phyloP scores from a whole-genome alignment of 2,329 filamentous ascomycete genomes.

The Cyphellophora europaea region DNA sequence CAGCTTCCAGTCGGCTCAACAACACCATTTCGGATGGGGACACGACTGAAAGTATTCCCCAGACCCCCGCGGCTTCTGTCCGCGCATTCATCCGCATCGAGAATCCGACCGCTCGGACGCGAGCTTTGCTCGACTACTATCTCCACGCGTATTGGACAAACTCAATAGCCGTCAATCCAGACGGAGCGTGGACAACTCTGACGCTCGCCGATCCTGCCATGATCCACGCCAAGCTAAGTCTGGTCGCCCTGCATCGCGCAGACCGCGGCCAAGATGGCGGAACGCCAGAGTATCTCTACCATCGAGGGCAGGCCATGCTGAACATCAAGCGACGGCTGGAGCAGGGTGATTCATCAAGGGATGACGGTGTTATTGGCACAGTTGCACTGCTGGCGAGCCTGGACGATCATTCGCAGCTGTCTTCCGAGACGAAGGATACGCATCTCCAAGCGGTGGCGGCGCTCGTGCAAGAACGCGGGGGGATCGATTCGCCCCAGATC shows the following conservation, averaged over 20 bases:
- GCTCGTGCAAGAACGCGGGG: constrained; percentile 7
- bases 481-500: constrained; percentile 6
- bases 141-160: constrained; percentile 10
- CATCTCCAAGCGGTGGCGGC: constrained; percentile 6
- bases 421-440: constrained; percentile 2
- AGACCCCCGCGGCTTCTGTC: too few species aligned
- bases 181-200: constrained; percentile 9
- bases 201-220: constrained; percentile 11
- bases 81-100: neutral
- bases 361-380: constrained; percentile 8
- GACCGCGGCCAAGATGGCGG: constrained; percentile 1
- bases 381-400: constrained; percentile 10
- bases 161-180: constrained; percentile 11
- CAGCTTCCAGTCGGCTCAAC: too few species aligned
- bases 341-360: constrained; percentile 4
- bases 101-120: neutral
- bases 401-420: constrained; percentile 11
- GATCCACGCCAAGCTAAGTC: constrained; percentile 9
- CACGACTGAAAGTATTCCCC: too few species aligned
- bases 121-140: constrained; percentile 10
- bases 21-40: too few species aligned
- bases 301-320: constrained; percentile 10
- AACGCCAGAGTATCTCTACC: constrained; percentile 8
- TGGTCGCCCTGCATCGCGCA: constrained; percentile 11
- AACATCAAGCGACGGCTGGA: constrained; percentile 5